Evolutionary conservation across 495 filamentous ascomycete species (phyloP), one percentile per base, ranked within the genome.

Genomic region (Aspergillus egyptiacus): DNA sequence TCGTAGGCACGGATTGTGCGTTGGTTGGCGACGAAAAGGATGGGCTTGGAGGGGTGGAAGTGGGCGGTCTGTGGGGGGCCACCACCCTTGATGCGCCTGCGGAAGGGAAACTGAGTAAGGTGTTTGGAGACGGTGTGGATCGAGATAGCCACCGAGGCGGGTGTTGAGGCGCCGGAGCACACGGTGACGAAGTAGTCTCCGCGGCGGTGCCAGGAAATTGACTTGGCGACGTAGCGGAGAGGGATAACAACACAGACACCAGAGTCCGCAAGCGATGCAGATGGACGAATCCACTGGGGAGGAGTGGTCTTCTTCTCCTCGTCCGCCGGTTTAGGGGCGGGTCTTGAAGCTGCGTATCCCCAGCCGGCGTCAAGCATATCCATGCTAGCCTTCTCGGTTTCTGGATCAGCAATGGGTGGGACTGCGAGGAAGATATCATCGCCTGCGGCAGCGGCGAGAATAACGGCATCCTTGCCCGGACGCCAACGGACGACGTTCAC

Each of bases 71-170:
- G 94, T 6, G 91, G 77, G 48, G 93, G 77, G 49, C 91, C 91
- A 42, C 81, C 78, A 23, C 86, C 81, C 62, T 90, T 89, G 62
- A 85, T 75, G 14, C 77, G 77, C 27, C 69, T 68, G 39, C 87
- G 84, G 81, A 97, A 96, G 37, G 93, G 93, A 57, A 88, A 83
- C 65, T 98, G 94, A 0, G 93, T 94, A 22, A 88, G 76, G 71
- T 98, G 93, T 64, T 91, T 95, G 35, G 88, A 90, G 54, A 98
- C 72, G 1, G 91, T 95, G 73, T 98, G 93, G 61, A 98, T 96
- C 23, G 89, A 82, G 37, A 98, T 86, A n/a, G 94, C 87, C 25
- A 71, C 62, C 4, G 68, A 71, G 15, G 72, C 81, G 69, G 65
- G 83, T 71, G 68, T 91, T 74, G 53, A 87, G 76, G 51, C 73